Evolutionary conservation across 2,329 filamentous ascomycete genomes (phyloP).

Genomic region (Epichloe aotearoae): DNA sequence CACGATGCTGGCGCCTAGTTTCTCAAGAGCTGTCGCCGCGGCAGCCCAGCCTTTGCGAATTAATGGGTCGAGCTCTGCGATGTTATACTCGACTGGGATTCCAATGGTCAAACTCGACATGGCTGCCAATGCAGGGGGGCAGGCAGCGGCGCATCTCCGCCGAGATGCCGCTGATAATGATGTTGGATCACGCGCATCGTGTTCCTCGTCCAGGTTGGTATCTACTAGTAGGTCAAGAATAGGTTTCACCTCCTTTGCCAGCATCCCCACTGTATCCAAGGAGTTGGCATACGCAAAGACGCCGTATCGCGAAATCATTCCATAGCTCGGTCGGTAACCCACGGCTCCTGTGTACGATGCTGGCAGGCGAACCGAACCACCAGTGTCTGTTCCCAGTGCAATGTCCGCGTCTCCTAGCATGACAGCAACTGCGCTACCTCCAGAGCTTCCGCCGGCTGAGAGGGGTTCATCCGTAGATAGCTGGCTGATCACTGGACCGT

Average conservation of each 20-base stretch:
- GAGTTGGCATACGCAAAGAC: slow-evolving; percentile 90
- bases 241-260: slow-evolving; percentile 41
- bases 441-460: slow-evolving; percentile 81
- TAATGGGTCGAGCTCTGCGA: slow-evolving; percentile 57
- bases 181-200: slow-evolving; percentile 65
- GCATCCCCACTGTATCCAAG: slow-evolving; percentile 74
- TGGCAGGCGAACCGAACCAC: slow-evolving; percentile 75
- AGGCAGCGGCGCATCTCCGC: slow-evolving; percentile 25
- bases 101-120: slow-evolving; percentile 34
- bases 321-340: slow-evolving; percentile 88
- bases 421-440: slow-evolving; percentile 82
- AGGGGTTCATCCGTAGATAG: slow-evolving; percentile 24
- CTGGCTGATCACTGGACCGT: slow-evolving; percentile 49
- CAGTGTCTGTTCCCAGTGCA: slow-evolving; percentile 86
- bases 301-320: slow-evolving; percentile 71
- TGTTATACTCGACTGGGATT: slow-evolving; percentile 71
- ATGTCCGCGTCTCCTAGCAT: slow-evolving; percentile 41
- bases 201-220: slow-evolving; percentile 30
- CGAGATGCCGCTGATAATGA: slow-evolving; percentile 48
- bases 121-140: slow-evolving; percentile 11
- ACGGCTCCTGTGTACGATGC: slow-evolving; percentile 75
- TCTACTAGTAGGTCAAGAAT: slow-evolving; percentile 42
- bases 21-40: slow-evolving; percentile 45
- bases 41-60: slow-evolving; percentile 59
- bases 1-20: slow-evolving; percentile 56